Evolutionary conservation across 2,329 filamentous ascomycete genomes (phyloP).

Genomic region (Trichoderma lentiforme): DNA sequence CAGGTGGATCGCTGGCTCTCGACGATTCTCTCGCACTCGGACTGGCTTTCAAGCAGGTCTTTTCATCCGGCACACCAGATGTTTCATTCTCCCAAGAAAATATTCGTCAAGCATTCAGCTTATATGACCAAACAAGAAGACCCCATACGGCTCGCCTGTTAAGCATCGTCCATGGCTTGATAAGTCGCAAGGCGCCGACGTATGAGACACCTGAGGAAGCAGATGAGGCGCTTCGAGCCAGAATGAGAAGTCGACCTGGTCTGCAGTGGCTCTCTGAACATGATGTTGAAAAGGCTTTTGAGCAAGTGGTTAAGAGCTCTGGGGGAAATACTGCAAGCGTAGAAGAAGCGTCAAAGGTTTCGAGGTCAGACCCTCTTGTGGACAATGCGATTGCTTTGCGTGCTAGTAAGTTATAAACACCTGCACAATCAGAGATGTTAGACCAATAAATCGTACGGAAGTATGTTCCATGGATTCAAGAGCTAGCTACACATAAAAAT

Average conservation of each 20-base stretch:
- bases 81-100: background rate
- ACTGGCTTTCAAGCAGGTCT: background rate
- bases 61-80: background rate
- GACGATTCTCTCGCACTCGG: conserved; percentile 30
- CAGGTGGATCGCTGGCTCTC: conserved; percentile 37
- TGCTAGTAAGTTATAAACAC: background rate
- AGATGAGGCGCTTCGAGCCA: conserved; percentile 8
- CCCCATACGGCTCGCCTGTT: conserved; percentile 19
- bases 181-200: background rate
- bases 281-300: conserved; percentile 17
- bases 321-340: background rate
- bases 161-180: conserved; percentile 12
- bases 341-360: too few species aligned
- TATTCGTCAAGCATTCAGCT: background rate
- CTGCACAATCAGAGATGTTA: background rate
- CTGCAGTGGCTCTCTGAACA: conserved; percentile 21
- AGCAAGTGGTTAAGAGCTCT: background rate
- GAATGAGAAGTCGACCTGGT: conserved; percentile 18
- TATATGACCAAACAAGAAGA: conserved; percentile 20
- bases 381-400: background rate
- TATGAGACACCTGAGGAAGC: conserved; percentile 12
- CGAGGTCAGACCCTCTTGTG: background rate
- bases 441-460: background rate
- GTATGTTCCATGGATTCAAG: background rate
- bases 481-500: background rate